Percentiles rank a stretch among this genome's conserved stretches.
Evolutionary conservation across 306 rosid genomes (phyloP).

Genomic region (Prunus davidiana): DNA sequence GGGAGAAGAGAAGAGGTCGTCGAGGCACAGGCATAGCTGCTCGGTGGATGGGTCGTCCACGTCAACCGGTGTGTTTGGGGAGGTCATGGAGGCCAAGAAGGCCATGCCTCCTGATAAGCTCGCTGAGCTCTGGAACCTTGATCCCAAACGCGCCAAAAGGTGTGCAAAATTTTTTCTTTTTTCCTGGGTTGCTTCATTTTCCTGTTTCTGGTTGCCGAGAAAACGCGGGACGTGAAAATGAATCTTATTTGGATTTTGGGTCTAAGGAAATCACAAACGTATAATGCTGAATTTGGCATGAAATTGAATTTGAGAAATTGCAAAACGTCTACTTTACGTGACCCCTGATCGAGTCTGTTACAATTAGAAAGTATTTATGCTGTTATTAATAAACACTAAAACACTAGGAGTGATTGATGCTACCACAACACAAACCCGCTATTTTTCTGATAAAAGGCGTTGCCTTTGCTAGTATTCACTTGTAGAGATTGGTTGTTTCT

Average conservation of each 20-base stretch:
- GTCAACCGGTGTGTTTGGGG: constrained; percentile 76
- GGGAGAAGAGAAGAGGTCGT: constrained; percentile 60
- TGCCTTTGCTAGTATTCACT: background rate
- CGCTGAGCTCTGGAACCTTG: constrained; percentile 94
- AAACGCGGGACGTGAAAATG: background rate
- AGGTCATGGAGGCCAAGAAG: constrained; percentile 95
- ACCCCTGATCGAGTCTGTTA: background rate
- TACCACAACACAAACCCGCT: background rate
- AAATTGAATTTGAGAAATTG: background rate
- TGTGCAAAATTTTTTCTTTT: constrained; percentile 23
- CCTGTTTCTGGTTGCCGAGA: constrained; percentile 3
- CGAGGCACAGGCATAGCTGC: constrained; percentile 74
- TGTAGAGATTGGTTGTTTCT: background rate
- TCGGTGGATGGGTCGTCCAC: constrained; percentile 75
- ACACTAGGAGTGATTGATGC: background rate
- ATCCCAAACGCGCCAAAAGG: constrained; percentile 99
- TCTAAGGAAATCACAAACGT: background rate
- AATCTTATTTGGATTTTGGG: background rate
- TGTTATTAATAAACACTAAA: background rate
- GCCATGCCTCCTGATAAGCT: constrained; percentile 99
- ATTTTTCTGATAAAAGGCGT: background rate
- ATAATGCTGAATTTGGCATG: background rate
- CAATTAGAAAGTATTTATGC: background rate
- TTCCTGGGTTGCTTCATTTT: background rate
- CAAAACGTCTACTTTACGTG: background rate